These are phyloP conservation scores for Oryza coarctata DNA, from an alignment of 176 grass and related monocot genomes.

Conservation along the genomic window DNA sequence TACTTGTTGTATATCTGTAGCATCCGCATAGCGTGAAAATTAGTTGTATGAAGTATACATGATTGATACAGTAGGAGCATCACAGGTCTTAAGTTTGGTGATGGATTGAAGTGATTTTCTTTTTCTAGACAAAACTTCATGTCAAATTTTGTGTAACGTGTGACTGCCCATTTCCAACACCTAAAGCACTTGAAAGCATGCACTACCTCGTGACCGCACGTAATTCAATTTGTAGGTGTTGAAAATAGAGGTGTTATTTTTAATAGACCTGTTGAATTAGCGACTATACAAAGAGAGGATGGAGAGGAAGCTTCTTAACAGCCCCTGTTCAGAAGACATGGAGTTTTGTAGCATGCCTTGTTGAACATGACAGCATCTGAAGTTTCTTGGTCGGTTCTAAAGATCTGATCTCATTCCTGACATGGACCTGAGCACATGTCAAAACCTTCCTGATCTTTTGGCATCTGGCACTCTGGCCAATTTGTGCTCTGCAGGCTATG, in stretches of 20 bases:
- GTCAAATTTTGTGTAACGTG: neutral
- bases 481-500: neutral
- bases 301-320: constrained; percentile 39
- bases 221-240: neutral
- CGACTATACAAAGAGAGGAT: neutral
- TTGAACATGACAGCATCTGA: constrained; percentile 36
- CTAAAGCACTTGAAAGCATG: neutral
- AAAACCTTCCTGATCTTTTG: constrained; percentile 7
- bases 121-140: neutral
- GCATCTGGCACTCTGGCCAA: constrained; percentile 11
- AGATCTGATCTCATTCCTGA: constrained; percentile 31
- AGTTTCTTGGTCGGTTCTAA: constrained; percentile 43
- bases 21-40: constrained; percentile 1
- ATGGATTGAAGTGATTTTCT: constrained; percentile 1
- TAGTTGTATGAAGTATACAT: neutral
- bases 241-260: constrained; percentile 4
- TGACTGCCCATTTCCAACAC: neutral
- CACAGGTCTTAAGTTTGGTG: constrained; percentile 9
- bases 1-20: neutral
- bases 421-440: constrained; percentile 26
- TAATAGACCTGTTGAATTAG: neutral
- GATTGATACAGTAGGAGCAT: constrained; percentile 6
- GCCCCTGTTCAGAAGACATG: constrained; percentile 18
- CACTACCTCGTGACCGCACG: neutral
- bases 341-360: constrained; percentile 14